Base-by-base conservation (phyloP, 805 yeast species). In the Lipomyces mesembrius region DNA sequence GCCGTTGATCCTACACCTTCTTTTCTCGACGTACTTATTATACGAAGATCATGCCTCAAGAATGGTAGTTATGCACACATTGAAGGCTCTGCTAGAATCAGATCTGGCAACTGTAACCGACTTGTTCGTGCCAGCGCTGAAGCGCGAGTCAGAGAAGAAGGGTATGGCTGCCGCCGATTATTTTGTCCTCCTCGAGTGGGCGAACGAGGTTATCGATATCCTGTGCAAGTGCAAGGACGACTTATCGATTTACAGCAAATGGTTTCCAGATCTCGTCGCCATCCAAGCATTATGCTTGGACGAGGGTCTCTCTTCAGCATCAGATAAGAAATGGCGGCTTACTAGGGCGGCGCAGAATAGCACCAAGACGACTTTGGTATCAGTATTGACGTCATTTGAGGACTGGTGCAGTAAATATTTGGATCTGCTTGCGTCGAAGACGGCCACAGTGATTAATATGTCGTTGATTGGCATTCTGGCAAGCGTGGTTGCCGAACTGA, bases 41-140 rank as follows among this genome's bases (percentile, higher is more conserved):
- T 72, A 72, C 60, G 69, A 65, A 43, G 74, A 72, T 49, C 68
- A 60, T 56, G 60, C 35, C 11, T 72, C 74, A 22, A 64, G 73
- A 8, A 64, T 62, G 66, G 52, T 62, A 14, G 72, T 70, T 8
- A 25, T 67, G 12, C 25, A 60, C 3, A 20, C 71, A 1, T 35
- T 72, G 12, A 59, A 60, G 6, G 22, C 67, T 6, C 53, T 71
- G 4, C 25, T 70, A 11, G 63, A 52, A 5, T 43, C 52, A 14
- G 20, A 57, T 51, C 34, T 29, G 4, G 59, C 49, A 8, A 39
- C 32, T 17, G 53, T 65, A 12, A 20, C 59, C 4, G 46, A 43
- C 37, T 34, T n/a, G 25, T 54, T 72, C 51, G 53, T 64, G 14
- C 64, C 68, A 12, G 57, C 63, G 17, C 61, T 71, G 37, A 53